A percentile compares a stretch with the other conserved stretches of the same genome.
These are phyloP conservation scores for Lipomyces starkeyi DNA, from an alignment of 805 yeast species.

Conservation along the genomic window DNA sequence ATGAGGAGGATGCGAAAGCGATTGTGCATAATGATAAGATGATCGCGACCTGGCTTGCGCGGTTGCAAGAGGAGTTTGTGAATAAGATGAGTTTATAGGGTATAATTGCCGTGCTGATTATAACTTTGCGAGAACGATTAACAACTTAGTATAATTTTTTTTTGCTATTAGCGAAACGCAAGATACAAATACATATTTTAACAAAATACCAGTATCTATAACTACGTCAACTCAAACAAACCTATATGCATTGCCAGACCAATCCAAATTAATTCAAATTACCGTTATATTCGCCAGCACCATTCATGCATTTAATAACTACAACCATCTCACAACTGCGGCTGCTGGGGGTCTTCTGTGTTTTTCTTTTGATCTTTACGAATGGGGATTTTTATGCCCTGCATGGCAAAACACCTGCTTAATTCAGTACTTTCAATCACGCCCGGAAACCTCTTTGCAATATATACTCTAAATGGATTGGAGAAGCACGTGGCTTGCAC, in stretches of 20 bases:
- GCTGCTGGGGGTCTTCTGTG: not conserved
- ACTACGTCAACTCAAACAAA: not conserved
- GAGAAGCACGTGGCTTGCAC: constrained; percentile 46
- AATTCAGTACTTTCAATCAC: constrained; percentile 52
- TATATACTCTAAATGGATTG: constrained; percentile 49
- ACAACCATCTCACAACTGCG: not conserved
- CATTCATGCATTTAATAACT: not conserved
- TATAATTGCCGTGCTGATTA: not conserved
- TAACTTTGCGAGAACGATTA: not conserved
- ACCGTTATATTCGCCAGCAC: not conserved
- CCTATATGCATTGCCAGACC: not conserved
- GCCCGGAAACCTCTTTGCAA: constrained; percentile 55
- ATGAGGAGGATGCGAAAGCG: not conserved
- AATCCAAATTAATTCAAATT: not conserved
- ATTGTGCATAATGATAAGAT: constrained; percentile 3
- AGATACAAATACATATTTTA: not conserved
- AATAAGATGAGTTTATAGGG: constrained; percentile 15
- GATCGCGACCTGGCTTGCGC: constrained; percentile 22
- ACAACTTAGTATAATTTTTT: not conserved
- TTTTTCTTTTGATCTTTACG: constrained; percentile 41
- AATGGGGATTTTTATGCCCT: constrained; percentile 53
- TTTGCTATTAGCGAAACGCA: not conserved
- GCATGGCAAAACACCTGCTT: constrained; percentile 52
- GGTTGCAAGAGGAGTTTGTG: constrained; percentile 22
- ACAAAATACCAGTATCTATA: not conserved